Base-by-base conservation (phyloP, 768 basidiomycete species). In the Hygrocybe coccinea region DNA sequence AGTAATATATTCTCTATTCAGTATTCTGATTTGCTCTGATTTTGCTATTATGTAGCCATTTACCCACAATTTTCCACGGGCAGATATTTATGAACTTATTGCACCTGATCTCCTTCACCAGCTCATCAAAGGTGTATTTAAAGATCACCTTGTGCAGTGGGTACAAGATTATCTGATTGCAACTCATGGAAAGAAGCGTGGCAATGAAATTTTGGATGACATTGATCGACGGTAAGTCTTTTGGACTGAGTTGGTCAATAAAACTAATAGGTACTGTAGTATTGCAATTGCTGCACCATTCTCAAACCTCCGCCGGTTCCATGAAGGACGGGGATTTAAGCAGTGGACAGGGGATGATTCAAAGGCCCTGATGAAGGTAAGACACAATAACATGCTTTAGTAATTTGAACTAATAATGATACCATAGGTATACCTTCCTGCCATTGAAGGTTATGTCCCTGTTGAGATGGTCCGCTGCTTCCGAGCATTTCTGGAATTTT, bases 81-180 rank as follows among this genome's bases (percentile, higher is more conserved):
- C 73, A 0, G 69, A 74, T 56, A 72, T 73, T 34, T 65, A 73
- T 56, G 61, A 61, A 9, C 59, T 71, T 2, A 33, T 74, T 0
- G 48, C 69, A 2, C 69, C 73, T 2, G 71, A 74, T 54, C 61
- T 74, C 2, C 64, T 75, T 2, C 74, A 77, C 56, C 73, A 76
- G 56, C 35, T 77, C 3, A 74, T 76, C 61, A 77, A 76, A 56
- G 72, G 74, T 11, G 66, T 63, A 1, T 76, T 76, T 60, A 76
- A 75, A 50, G 74, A 76, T 44, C 74, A 76, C 55, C 59, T 76
- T 14, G 73, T 76, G 0, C 49, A 53, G 9, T 76, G 75, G 75
- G 64, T 71, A 0, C 47, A 56, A 2, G 56, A 67, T 8, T 76
- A 73, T 51, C 55, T 78, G 2, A 11, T 52, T 2, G 2, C 52